Evolutionary conservation across 352 stramenopile species (phyloP).

Genomic region (Phytophthora citrophthora): DNA sequence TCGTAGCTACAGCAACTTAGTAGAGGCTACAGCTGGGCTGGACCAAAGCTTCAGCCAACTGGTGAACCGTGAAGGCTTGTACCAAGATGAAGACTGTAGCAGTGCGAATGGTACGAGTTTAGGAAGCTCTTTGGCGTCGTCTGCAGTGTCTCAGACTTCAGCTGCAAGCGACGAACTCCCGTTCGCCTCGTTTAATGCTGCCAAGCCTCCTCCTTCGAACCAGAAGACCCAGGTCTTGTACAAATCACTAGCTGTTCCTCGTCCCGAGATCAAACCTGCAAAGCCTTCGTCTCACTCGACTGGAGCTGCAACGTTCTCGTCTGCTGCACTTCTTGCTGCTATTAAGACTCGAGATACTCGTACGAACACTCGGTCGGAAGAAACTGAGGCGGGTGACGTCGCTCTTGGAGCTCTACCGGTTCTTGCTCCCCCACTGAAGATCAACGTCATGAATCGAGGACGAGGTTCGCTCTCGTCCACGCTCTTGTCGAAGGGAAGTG

Average conservation of each 20-base stretch:
- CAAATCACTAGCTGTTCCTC: slow-evolving; percentile 14
- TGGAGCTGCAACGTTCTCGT: slow-evolving; percentile 18
- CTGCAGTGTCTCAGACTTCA: slow-evolving; percentile 24
- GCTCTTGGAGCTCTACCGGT: slow-evolving; percentile 22
- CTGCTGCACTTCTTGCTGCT: slow-evolving; percentile 27
- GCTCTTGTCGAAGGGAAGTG: slow-evolving; percentile 6
- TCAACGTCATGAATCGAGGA: slow-evolving; percentile 18
- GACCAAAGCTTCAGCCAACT: slow-evolving; percentile 30
- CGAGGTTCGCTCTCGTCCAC: slow-evolving; percentile 21
- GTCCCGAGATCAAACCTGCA: not conserved
- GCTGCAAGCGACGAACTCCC: slow-evolving; percentile 30
- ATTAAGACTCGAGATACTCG: slow-evolving; percentile 32
- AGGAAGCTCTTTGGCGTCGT: slow-evolving; percentile 20
- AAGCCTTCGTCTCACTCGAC: slow-evolving; percentile 4
- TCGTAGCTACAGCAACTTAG: slow-evolving; percentile 37
- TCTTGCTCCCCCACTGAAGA: slow-evolving; percentile 31
- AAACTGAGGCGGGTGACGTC: slow-evolving; percentile 35
- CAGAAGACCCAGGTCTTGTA: slow-evolving; percentile 9
- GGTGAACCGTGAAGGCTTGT: slow-evolving; percentile 15
- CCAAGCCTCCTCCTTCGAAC: slow-evolving; percentile 3
- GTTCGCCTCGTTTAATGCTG: slow-evolving; percentile 37
- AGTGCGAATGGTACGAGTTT: slow-evolving; percentile 13
- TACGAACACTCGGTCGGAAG: slow-evolving; percentile 34
- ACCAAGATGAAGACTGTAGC: slow-evolving; percentile 1
- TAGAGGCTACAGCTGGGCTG: slow-evolving; percentile 9